phyloP scores from a whole-genome alignment of 2,329 filamentous ascomycete genomes.

The Elsinoe necatrix region DNA sequence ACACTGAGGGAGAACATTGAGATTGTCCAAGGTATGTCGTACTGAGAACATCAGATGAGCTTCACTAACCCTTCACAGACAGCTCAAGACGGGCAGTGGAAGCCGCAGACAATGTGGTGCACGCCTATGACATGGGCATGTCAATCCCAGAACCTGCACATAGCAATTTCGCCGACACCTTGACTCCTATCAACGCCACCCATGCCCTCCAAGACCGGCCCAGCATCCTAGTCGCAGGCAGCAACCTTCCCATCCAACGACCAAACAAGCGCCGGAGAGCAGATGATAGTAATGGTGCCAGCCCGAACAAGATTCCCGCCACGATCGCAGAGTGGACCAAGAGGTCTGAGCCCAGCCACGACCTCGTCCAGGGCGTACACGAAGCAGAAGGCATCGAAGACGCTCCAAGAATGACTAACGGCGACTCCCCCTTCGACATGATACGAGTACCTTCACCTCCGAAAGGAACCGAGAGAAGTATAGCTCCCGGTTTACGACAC shows the following conservation, averaged over 20 bases:
- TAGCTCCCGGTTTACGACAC: constrained; percentile 40
- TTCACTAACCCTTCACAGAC: constrained; percentile 37
- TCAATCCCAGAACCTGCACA: constrained; percentile 57
- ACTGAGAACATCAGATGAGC: not conserved
- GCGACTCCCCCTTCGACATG: constrained; percentile 9
- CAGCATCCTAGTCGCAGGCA: constrained; percentile 37
- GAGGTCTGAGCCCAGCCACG: constrained; percentile 21
- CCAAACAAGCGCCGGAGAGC: constrained; percentile 39
- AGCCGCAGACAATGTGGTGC: constrained; percentile 66
- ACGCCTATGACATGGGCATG: constrained; percentile 69
- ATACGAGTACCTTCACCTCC: constrained; percentile 7
- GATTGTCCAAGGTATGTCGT: constrained; percentile 52
- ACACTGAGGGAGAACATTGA: constrained; percentile 61
- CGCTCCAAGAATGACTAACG: not conserved
- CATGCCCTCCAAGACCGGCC: constrained; percentile 31
- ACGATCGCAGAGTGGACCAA: constrained; percentile 20
- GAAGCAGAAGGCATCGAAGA: constrained; percentile 23
- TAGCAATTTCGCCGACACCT: constrained; percentile 22
- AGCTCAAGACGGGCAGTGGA: constrained; percentile 64
- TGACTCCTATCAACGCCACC: not conserved
- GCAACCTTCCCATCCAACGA: constrained; percentile 33
- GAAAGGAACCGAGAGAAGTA: constrained; percentile 27
- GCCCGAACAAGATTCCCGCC: constrained; percentile 21
- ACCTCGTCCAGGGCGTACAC: constrained; percentile 23
- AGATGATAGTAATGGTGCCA: constrained; percentile 26